Evolutionary conservation across 345 rosid species (phyloP), one percentile per base, ranked within the genome.

Genomic region (Leavenworthia alabamica): DNA sequence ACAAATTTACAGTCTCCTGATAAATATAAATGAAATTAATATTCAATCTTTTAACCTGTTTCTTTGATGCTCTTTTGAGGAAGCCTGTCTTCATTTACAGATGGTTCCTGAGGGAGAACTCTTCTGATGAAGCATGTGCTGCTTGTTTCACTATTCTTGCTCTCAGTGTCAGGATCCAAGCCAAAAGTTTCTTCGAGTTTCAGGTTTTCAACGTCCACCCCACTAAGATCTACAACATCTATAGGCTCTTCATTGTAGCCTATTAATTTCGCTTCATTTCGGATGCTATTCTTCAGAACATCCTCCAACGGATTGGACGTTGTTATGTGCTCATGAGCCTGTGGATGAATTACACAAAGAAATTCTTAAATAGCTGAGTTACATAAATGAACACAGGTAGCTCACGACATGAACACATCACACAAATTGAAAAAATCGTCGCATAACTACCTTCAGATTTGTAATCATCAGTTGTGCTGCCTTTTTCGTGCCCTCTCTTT

Each of bases 231-330:
- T 10, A 27, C 39, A 49, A 87, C 78, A 64, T 84, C 77, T 50
- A 82, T 36, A 2, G 89, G 86, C 14, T 60, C 80, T 80, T 88
- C 98, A 73, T 84, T 75, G 50, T 70, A 91, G 71, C 98, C 98
- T 59, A 91, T 81, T 77, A 91, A 73, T 75, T 68, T 77, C 62
- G 96, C 80, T 62, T 88, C 86, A 66, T 27, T 56, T 75, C 78
- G 81, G 63, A 27, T 0, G 62, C 60, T 74, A 39, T 74, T 64
- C 81, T 75, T 80, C 67, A 88, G 62, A 78, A 81, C 57, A 62
- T 78, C 76, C 75, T 83, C 82, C 67, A 91, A 67, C 23, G 82
- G 62, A 67, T 75, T 80, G 35, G 78, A 60, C 71, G 75, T 76
- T 9, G 61, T 75, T 15, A 62, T 54, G 74, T 62, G 78, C 52